Evolutionary conservation across 495 filamentous ascomycete species (phyloP), one percentile per base, ranked within the genome.

Genomic region (Tuber borchii): DNA sequence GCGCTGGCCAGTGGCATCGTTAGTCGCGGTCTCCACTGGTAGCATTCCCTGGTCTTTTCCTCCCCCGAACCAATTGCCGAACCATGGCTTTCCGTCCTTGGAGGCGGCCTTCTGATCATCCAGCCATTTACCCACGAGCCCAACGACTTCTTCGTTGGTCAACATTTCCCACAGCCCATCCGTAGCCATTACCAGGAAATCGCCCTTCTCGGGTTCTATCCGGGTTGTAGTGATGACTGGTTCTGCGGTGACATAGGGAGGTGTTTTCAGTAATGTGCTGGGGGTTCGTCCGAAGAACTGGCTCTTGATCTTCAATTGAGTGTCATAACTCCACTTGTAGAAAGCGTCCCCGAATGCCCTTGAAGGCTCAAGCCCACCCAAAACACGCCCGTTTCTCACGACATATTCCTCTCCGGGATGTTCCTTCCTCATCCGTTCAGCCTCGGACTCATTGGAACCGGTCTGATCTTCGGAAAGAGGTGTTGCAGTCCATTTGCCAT

Each of bases 121-220:
- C 51, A 99, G 87, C 96, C 96, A 99, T 83, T 95, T 92, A 4
- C 95, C 96, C 19, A 99, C 96, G 10, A 99, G 87, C 0, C 96
- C 96, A 70, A 99, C 91, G 1, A 97, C 96, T 85, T 99, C 96
- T 82, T 99, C 96, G 82, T 97, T 99, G 71, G 93, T 97, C 71
- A 99, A 86, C 95, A 98, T 98, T 85, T 99, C 96, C 95, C 96
- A 99, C 19, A 99, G 87, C 2, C 96, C 96, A 82, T 99, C 96
- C 0, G 96, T 97, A 8, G 96, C 96, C 87, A 99, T 90, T 72
- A 99, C 94, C 8, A 99, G 86, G 79, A 99, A 99, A 81, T 98
- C 96, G 69, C 95, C 95, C 75, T 91, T 91, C 65, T 91, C 88
- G 17, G 95, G 95, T 78, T 97, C 89, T 73, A 99, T 90, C 84